Base-by-base conservation (phyloP, 768 basidiomycete species). In the Lentinus tigrinus region DNA sequence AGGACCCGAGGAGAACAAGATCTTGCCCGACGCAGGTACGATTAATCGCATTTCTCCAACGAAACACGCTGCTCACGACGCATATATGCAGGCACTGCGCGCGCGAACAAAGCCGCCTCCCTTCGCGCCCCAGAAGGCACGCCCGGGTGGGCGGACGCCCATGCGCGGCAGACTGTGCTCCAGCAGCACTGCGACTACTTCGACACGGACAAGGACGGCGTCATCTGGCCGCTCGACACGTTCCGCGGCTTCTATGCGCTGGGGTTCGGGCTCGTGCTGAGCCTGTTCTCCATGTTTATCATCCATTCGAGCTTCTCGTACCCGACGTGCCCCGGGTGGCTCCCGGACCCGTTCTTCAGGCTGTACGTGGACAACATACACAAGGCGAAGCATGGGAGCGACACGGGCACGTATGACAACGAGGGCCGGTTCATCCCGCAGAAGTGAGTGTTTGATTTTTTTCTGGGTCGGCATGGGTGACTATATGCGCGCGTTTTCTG, bases 141-240 rank as follows among this genome's bases (percentile, higher is more conserved):
- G n/a, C 54, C 62, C 1, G 57, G 53, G 14, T 69, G 63, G 60
- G 53, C 57, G 8, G 42, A 52, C 14, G 47, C 47, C 26, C 68
- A 67, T 47, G 10, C 58, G 17, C 56, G 57, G 36, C 52, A 75
- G 67, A 73, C 76, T 13, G 76, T 76, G 36, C 67, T 77, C 55
- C 74, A 78, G 57, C 75, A 78, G 46, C 77, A 78, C 57, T 71
- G 70, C 63, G 21, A 67, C 24, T 78, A 75, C 60, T 78, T 76
- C 69, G 78, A 79, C 52, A 62, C 56, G 8, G 74, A 78, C 59
- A 28, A 58, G 3, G 79, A 81, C 52, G 76, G 77, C 2, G 56
- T 79, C 44, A 74, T 81, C 50, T 80, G 75, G 75, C 79, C 78
- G 4, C 53, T 61, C 11, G 77, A 80, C 51, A 80, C 79, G 8